Percentiles rank a stretch among this genome's conserved stretches.
Conservation (phyloP, 768 basidiomycete genomes). For the Saitozyma podzolica region DNA sequence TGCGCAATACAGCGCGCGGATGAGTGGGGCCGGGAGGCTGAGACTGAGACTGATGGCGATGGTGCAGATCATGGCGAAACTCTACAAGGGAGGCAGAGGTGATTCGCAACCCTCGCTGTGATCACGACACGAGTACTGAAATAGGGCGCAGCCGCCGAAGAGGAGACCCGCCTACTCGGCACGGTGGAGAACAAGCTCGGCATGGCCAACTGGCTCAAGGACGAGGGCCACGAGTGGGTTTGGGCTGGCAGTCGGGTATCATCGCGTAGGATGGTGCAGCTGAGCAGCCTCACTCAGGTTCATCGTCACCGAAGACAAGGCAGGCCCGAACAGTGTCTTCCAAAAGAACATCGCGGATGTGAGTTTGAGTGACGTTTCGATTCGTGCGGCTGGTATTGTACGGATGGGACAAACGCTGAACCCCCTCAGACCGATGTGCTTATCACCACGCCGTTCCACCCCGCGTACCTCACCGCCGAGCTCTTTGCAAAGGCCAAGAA, state of each 20-base stretch:
- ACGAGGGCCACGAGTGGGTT: conserved; percentile 68
- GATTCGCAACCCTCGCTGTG: too few relatives aligned
- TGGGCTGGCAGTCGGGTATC: background rate
- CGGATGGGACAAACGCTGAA: background rate
- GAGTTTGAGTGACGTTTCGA: too few relatives aligned
- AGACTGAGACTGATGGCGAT: too few relatives aligned
- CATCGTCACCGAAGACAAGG: conserved; percentile 77
- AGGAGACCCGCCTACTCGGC: conserved; percentile 49
- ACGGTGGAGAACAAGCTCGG: conserved; percentile 64
- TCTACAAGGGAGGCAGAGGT: too few relatives aligned
- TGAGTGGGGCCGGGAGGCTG: too few relatives aligned
- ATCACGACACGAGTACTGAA: too few relatives aligned
- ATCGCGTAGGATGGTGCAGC: too few relatives aligned
- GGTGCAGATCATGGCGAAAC: too few relatives aligned
- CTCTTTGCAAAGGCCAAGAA: conserved; percentile 69
- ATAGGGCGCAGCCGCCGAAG: conserved; percentile 32
- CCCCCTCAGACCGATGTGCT: conserved; percentile 19
- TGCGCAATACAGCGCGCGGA: too few relatives aligned
- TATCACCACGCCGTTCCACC: conserved; percentile 52
- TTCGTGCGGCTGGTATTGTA: conserved; percentile 43
- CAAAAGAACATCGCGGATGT: conserved; percentile 80
- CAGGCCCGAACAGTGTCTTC: conserved; percentile 76
- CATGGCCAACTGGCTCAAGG: conserved; percentile 66
- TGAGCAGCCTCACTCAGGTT: conserved; percentile 38
- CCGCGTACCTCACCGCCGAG: conserved; percentile 49